These are phyloP conservation scores for Paramecium biaurelia DNA, from an alignment of 73 alveolate genomes.

Conservation along the genomic window DNA sequence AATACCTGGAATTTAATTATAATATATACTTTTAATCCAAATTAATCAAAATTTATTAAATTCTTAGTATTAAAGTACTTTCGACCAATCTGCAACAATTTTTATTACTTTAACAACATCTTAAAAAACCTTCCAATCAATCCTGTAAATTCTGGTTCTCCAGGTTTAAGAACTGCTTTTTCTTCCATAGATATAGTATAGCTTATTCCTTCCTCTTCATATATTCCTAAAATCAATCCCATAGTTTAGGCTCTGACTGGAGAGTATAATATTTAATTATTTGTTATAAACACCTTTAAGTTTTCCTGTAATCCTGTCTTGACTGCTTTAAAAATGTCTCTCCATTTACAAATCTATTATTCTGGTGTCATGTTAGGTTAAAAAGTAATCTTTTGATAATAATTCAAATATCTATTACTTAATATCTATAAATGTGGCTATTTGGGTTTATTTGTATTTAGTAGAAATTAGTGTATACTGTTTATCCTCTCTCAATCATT, in stretches of 20 bases:
- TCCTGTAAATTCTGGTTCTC: conserved; percentile 32
- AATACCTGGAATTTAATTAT: not conserved
- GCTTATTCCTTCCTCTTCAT: not conserved
- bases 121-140: conserved; percentile 27
- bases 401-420: not conserved
- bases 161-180: conserved; percentile 12
- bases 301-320: not conserved
- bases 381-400: not conserved
- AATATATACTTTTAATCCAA: not conserved
- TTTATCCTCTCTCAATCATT: not conserved
- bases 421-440: not conserved
- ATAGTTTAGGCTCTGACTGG: not conserved
- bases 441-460: not conserved
- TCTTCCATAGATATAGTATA: not conserved
- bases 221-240: not conserved
- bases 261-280: not conserved
- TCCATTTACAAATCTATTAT: not conserved
- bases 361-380: not conserved
- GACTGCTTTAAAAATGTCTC: conserved; percentile 8
- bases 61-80: not conserved
- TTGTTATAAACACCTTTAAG: not conserved
- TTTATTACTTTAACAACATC: not conserved
- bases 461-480: not conserved
- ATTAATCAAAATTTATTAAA: not conserved
- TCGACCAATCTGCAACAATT: not conserved